Evolutionary conservation across 2,329 filamentous ascomycete genomes (phyloP).

Genomic region (Shiraia sp.): DNA sequence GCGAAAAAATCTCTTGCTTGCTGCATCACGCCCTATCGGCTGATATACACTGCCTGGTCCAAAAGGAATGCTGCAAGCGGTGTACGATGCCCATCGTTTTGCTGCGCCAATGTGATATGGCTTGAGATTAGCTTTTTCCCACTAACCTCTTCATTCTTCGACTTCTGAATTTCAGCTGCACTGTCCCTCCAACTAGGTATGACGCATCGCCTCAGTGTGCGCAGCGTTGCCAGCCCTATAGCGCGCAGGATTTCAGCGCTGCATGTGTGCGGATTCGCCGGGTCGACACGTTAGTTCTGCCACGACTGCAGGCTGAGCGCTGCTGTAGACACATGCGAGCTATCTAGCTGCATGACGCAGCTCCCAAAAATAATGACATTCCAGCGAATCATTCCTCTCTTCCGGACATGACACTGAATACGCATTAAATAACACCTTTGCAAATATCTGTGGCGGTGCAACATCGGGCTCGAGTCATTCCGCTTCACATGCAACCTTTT

Average conservation of each 20-base stretch:
- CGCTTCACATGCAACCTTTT: constrained; percentile 26
- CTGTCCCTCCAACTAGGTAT: constrained; percentile 16
- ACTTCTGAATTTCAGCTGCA: background rate
- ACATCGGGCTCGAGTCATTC: constrained; percentile 14
- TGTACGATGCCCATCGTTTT: constrained; percentile 4
- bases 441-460: constrained; percentile 38
- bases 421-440: constrained; percentile 10
- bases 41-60: constrained; percentile 5
- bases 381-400: constrained; percentile 22
- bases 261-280: constrained; percentile 29
- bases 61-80: constrained; percentile 1
- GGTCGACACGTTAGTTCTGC: constrained; percentile 38
- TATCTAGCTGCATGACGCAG: constrained; percentile 36
- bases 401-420: constrained; percentile 16
- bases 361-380: constrained; percentile 36
- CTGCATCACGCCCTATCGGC: constrained; percentile 1
- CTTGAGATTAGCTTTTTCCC: constrained; percentile 1
- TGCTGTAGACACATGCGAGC: constrained; percentile 29
- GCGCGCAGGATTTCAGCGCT: constrained; percentile 19
- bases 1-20: constrained; percentile 9
- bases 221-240: constrained; percentile 33
- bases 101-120: too few relatives aligned
- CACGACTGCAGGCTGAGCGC: constrained; percentile 35
- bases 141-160: constrained; percentile 3
- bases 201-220: constrained; percentile 33